Conservation (phyloP, 2,329 filamentous ascomycete genomes). For the Fusarium odoratissimum region DNA sequence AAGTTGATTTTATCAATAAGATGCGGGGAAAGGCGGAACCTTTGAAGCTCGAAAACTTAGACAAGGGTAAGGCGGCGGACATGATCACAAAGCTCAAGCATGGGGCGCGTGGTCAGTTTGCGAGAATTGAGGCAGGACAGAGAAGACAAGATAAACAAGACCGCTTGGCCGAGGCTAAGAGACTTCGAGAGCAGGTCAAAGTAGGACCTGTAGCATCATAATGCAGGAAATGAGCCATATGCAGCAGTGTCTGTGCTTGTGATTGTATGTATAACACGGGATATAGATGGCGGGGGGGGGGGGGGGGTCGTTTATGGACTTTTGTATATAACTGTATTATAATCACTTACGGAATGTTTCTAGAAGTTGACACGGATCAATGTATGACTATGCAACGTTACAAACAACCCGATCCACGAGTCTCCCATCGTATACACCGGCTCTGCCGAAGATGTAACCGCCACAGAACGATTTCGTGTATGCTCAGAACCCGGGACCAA, state of each 20-base stretch:
- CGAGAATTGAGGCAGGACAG: slow-evolving; percentile 63
- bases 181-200: slow-evolving; percentile 62
- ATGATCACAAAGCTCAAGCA: slow-evolving; percentile 95
- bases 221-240: slow-evolving; percentile 12
- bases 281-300: slow-evolving; percentile 7
- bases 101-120: slow-evolving; percentile 76
- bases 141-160: slow-evolving; percentile 58
- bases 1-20: slow-evolving; percentile 78
- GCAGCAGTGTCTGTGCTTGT: slow-evolving; percentile 8
- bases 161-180: slow-evolving; percentile 54
- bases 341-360: slow-evolving; percentile 17
- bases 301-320: slow-evolving; percentile 9
- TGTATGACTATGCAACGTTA: slow-evolving; percentile 5
- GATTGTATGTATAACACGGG: slow-evolving; percentile 29
- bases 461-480: slow-evolving; percentile 7
- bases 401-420: slow-evolving; percentile 17
- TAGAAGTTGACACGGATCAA: slow-evolving; percentile 8
- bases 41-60: slow-evolving; percentile 68
- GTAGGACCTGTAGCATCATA: slow-evolving; percentile 62
- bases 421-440: background rate
- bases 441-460: slow-evolving; percentile 18
- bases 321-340: background rate
- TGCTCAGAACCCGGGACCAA: slow-evolving; percentile 1
- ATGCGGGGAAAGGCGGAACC: slow-evolving; percentile 64
- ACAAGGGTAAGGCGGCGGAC: slow-evolving; percentile 84